Base-by-base conservation (phyloP, 345 rosid genomes). In the Acer yangbiense region DNA sequence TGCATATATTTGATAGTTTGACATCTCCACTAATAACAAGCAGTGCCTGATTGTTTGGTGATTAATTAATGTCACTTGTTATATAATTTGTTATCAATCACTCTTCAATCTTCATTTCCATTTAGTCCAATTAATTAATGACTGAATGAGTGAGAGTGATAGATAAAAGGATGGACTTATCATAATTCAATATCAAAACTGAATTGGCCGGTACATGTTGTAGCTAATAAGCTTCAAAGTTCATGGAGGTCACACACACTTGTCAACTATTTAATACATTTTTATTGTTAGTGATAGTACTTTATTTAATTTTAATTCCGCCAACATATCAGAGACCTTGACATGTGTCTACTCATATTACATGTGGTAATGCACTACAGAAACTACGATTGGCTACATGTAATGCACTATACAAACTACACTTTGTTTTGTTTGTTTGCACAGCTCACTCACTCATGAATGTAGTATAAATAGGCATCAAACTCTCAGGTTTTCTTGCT, bases 381-480 rank as follows among this genome's bases (percentile, higher is more conserved):
- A n/a, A n/a, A n/a, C n/a, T n/a, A n/a, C n/a, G n/a, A n/a, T n/a
- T n/a, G n/a, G n/a, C n/a, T n/a, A n/a, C n/a, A n/a, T n/a, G n/a
- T n/a, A n/a, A n/a, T n/a, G n/a, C n/a, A n/a, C n/a, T n/a, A n/a
- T n/a, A n/a, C n/a, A n/a, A n/a, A n/a, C n/a, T n/a, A n/a, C n/a
- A n/a, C n/a, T n/a, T n/a, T 41, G 25, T 43, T 25, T 46, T 27
- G 16, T 25, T 46, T 27, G 16, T 48, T 39, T 72, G 65, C 55
- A 39, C 13, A 46, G 21, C 65, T 65, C 55, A 81, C 65, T 65
- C 55, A 77, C 65, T 63, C 18, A 6, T 8, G 41, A 74, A 61
- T 71, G 46, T 80, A 64, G 2, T 87, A 78, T 84, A 82, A 82
- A 83, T 69, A 66, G 76, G 57, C 44, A 43, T 17, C 32, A 10